Evolutionary conservation across 257 asterid genomes (phyloP).

Genomic region (Scutellaria barbata): DNA sequence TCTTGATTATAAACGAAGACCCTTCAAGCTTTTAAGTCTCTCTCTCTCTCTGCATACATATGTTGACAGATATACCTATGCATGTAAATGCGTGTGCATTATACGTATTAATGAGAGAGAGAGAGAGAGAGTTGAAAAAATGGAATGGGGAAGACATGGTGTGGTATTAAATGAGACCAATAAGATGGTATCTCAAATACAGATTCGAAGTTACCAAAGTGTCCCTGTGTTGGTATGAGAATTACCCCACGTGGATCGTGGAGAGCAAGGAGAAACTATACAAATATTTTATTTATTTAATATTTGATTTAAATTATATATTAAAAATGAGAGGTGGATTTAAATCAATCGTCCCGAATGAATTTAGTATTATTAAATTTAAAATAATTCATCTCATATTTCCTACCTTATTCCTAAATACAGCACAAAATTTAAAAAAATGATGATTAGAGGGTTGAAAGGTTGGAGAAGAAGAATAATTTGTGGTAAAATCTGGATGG

Average conservation of each 20-base stretch:
- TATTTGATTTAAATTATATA: too few species aligned
- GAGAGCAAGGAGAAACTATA: slow-evolving; percentile 24
- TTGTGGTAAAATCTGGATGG: slow-evolving; percentile 9
- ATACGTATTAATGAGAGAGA: not conserved
- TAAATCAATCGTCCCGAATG: too few species aligned
- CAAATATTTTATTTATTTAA: slow-evolving; percentile 25
- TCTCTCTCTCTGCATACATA: slow-evolving; percentile 9
- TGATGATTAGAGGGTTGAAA: not conserved
- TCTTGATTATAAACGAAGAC: not conserved
- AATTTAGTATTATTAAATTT: not conserved
- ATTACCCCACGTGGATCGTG: slow-evolving; percentile 34
- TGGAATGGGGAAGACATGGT: slow-evolving; percentile 47
- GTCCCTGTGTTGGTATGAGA: slow-evolving; percentile 20
- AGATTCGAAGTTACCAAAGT: slow-evolving; percentile 11
- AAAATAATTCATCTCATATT: not conserved
- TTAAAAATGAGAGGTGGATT: too few species aligned
- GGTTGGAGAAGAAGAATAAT: not conserved
- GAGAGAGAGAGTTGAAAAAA: slow-evolving; percentile 36
- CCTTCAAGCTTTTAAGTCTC: slow-evolving; percentile 16
- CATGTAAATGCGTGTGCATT: not conserved
- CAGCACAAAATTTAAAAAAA: slow-evolving; percentile 26
- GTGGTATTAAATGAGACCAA: slow-evolving; percentile 45
- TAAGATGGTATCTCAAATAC: not conserved
- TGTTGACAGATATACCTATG: slow-evolving; percentile 5
- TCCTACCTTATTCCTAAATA: not conserved